phyloP scores from a whole-genome alignment of 306 rosid species.

The Herpetospermum pedunculosum region DNA sequence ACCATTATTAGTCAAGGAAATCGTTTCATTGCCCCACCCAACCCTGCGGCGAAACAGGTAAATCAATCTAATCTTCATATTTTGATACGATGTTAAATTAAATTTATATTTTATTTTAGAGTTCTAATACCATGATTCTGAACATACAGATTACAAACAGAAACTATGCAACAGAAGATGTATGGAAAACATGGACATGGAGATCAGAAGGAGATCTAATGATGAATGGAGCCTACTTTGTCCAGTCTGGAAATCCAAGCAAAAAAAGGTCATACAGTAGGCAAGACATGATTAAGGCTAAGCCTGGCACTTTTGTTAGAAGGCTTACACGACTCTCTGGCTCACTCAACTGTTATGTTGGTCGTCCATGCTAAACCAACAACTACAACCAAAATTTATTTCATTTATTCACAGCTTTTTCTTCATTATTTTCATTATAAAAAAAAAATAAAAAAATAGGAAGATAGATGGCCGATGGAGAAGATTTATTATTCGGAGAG shows the following conservation, averaged over 20 bases:
- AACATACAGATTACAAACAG: slow-evolving; percentile 39
- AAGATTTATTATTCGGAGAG: too few species aligned
- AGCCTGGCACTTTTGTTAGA: slow-evolving; percentile 25
- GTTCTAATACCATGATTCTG: too few species aligned
- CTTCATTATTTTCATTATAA: too few species aligned
- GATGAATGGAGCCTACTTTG: slow-evolving; percentile 45
- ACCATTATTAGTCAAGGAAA: slow-evolving; percentile 81
- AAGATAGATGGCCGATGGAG: too few species aligned
- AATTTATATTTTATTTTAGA: too few species aligned
- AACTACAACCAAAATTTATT: too few species aligned
- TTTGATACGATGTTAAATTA: too few species aligned
- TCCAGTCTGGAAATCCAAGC: slow-evolving; percentile 22
- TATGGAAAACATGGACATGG: slow-evolving; percentile 53
- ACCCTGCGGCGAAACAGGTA: slow-evolving; percentile 32
- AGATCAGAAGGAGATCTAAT: slow-evolving; percentile 36
- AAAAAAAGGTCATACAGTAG: neutral
- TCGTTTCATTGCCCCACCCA: slow-evolving; percentile 56
- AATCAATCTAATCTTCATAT: too few species aligned
- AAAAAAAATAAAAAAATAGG: too few species aligned
- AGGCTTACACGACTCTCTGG: slow-evolving; percentile 35
- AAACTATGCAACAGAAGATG: slow-evolving; percentile 6
- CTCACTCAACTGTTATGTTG: slow-evolving; percentile 19
- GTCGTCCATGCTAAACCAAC: slow-evolving; percentile 20
- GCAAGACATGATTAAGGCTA: slow-evolving; percentile 27
- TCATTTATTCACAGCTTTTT: too few species aligned